These are phyloP conservation scores for Cyanodermella asteris DNA, from an alignment of 2,329 filamentous ascomycete genomes.

Conservation along the genomic window DNA sequence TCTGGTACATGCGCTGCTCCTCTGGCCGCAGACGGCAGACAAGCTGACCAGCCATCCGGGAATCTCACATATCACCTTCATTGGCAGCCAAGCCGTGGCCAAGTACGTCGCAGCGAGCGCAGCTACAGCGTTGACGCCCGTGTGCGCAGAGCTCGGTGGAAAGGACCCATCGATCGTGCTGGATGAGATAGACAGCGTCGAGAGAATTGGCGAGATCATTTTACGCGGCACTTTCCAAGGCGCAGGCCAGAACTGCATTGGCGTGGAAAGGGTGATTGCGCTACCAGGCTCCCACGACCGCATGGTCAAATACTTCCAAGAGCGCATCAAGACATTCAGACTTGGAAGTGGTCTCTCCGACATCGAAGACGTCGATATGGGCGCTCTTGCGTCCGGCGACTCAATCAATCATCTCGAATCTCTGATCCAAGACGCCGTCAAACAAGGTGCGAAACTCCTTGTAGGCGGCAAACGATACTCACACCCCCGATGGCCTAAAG, in stretches of 20 bases:
- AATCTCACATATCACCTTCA: constrained; percentile 84
- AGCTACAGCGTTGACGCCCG: constrained; percentile 64
- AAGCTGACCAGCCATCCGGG: constrained; percentile 59
- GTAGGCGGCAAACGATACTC: constrained; percentile 50
- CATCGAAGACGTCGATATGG: constrained; percentile 46
- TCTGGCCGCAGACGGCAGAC: constrained; percentile 66
- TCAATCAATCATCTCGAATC: constrained; percentile 55
- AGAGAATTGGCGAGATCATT: constrained; percentile 57
- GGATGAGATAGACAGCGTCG: constrained; percentile 51
- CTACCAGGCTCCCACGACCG: constrained; percentile 53
- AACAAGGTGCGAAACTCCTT: constrained; percentile 57
- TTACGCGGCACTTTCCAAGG: constrained; percentile 89
- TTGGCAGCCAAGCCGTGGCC: constrained; percentile 70
- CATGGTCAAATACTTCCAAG: constrained; percentile 47
- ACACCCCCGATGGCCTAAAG: constrained; percentile 53
- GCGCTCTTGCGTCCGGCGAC: constrained; percentile 66
- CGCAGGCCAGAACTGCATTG: constrained; percentile 92
- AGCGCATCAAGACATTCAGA: constrained; percentile 51
- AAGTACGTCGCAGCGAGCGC: constrained; percentile 74
- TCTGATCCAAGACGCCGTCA: constrained; percentile 57
- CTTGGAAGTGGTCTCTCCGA: constrained; percentile 48
- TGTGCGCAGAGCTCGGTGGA: constrained; percentile 79
- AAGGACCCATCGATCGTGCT: constrained; percentile 86
- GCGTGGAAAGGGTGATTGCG: constrained; percentile 80
- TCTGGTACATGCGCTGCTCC: constrained; percentile 65